Base-by-base conservation (phyloP, 352 stramenopile genomes). In the Phytophthora aleatoria region DNA sequence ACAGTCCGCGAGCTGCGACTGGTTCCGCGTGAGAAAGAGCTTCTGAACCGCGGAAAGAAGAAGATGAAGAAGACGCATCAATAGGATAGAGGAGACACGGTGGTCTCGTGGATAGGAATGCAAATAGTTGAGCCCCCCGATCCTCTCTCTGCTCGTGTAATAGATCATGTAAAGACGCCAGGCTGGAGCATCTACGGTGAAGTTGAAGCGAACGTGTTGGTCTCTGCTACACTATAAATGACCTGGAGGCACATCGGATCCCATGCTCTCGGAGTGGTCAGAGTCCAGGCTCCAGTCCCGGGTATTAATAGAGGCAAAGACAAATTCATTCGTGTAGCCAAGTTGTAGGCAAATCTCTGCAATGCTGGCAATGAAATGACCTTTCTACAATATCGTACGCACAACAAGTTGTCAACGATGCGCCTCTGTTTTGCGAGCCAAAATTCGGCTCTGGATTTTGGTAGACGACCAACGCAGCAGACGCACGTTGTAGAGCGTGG, bases 1-100 rank as follows among this genome's bases (percentile, higher is more conserved):
- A 94, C 83, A 1, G 87, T 95, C 20, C 85, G 84, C 39, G 87
- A 95, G 69, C 72, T 95, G 43, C 81, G 87, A 41, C 71, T 90
- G 44, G 81, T 95, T 3, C 80, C 83, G 56, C 81, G 83, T 35
- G 69, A 90, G 69, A 91, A 90, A 69, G 81, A 87, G 55, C 73
- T 92, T 64, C 73, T 75, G 27, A 69, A 64, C 47, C 55, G 75
- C 61, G 60, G 60, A 35, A 74, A 69, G 58, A 74, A 58, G 61
- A 61, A 71, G 41, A 63, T 49, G 36, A 39, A 54, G 48, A 48
- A 53, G 47, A 61, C 43, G 36, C 50, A 54, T 59, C 42, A 66
- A 71, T 77, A 65, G 57, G 54, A 70, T 76, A 66, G 59, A 73
- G 43, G 35, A 69, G 57, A 41, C 20, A 41, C 20, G 20, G 65